phyloP scores from a whole-genome alignment of 1,284 basidiomycete species.

The Malassezia vespertilionis region DNA sequence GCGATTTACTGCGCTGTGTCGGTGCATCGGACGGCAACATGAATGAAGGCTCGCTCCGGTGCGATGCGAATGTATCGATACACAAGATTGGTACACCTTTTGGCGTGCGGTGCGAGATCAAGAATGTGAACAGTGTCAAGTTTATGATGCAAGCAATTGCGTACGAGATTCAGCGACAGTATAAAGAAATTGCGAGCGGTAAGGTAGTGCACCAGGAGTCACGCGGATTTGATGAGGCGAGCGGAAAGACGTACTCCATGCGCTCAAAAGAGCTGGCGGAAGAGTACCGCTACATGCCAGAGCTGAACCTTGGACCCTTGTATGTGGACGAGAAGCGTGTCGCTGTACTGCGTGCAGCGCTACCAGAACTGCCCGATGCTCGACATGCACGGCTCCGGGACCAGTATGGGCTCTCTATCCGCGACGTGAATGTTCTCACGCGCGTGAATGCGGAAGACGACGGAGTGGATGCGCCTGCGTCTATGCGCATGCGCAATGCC shows the following conservation, averaged over 20 bases:
- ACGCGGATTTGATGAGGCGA: slow-evolving; percentile 74
- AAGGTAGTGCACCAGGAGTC: slow-evolving; percentile 67
- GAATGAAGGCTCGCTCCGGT: slow-evolving; percentile 69
- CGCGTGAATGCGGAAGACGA: slow-evolving; percentile 37
- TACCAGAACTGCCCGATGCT: slow-evolving; percentile 70
- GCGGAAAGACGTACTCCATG: slow-evolving; percentile 67
- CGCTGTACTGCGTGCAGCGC: slow-evolving; percentile 51
- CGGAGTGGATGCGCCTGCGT: not conserved
- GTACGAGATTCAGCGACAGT: slow-evolving; percentile 64
- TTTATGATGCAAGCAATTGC: slow-evolving; percentile 75
- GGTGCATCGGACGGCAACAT: slow-evolving; percentile 91
- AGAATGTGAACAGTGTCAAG: slow-evolving; percentile 85
- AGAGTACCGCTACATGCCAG: slow-evolving; percentile 97
- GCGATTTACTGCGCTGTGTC: slow-evolving; percentile 67
- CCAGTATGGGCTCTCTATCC: slow-evolving; percentile 55
- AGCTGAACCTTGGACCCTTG: slow-evolving; percentile 71
- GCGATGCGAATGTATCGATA: slow-evolving; percentile 84
- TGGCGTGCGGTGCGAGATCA: slow-evolving; percentile 88
- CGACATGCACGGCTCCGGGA: slow-evolving; percentile 56
- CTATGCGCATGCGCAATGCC: slow-evolving; percentile 18
- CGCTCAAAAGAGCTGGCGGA: slow-evolving; percentile 84
- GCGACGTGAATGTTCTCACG: slow-evolving; percentile 48
- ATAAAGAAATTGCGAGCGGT: slow-evolving; percentile 54
- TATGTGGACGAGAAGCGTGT: slow-evolving; percentile 57
- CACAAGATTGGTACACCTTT: slow-evolving; percentile 53